Base-by-base conservation (phyloP, 805 yeast genomes). In the Torulaspora franciscae region DNA sequence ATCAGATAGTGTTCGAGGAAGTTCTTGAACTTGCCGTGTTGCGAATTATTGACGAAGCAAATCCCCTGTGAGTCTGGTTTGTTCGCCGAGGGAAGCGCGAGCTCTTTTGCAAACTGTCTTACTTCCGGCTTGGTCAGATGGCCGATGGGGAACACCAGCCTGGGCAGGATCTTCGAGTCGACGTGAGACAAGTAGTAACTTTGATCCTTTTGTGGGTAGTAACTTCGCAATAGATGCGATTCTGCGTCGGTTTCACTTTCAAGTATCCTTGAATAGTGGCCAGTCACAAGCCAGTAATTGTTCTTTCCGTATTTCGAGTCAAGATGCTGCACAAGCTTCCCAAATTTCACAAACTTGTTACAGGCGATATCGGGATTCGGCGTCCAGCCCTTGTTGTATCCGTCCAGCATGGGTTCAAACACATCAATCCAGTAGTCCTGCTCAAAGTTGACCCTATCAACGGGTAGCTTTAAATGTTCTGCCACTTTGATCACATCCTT, bases 321-420 rank as follows among this genome's bases (percentile, higher is more conserved):
- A 29, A 88, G 62, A 57, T 79, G 75, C 13, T 80, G 76, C 4
- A 81, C 64, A 66, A 93, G 71, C 43, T 72, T 74, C 2, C 99
- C 98, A 68, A 93, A 93, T 62, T 93, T 93, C 53, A 93, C 84
- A 60, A 78, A 76, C 47, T 76, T 74, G 64, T 93, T 93, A 62
- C 99, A 93, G 14, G 82, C 79, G 15, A 90, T 82, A 61, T 93
- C 99, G 0, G 99, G 98, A 56, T 93, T 93, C 0, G 99, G 99
- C 1, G 99, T 93, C 33, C 73, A 56, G 0, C 99, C 99, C 7
- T 50, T 57, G 28, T 72, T 67, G 61, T 90, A 93, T 57, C 71
- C 73, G 3, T 77, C 77, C 17, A 93, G 65, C 97, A 93, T 91
- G 1, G 99, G 98, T 59, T 79, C 83, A 62, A 93, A 93, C 7